Evolutionary conservation across 2,329 filamentous ascomycete genomes (phyloP).

Genomic region (Botrytis fabae): DNA sequence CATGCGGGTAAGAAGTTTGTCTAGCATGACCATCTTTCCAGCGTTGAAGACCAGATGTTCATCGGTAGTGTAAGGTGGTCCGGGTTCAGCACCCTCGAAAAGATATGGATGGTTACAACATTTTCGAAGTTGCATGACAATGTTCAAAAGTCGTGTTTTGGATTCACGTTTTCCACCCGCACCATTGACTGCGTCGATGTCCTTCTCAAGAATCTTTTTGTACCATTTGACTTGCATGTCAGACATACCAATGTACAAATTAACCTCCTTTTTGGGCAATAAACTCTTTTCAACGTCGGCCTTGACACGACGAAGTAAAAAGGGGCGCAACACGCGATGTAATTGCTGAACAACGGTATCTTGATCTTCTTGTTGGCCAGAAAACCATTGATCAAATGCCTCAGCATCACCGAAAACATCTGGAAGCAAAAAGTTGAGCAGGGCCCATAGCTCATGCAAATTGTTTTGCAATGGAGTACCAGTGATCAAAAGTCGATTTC

Average conservation of each 20-base stretch:
- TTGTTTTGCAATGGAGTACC: constrained; percentile 98
- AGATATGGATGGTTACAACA: constrained; percentile 99
- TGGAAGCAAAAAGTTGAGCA: constrained; percentile 95
- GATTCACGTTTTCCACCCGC: constrained; percentile 95
- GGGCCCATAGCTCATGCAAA: constrained; percentile 93
- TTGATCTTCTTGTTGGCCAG: constrained; percentile 82
- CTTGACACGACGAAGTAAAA: constrained; percentile 94
- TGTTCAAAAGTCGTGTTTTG: constrained; percentile 94
- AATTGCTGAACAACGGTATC: constrained; percentile 95
- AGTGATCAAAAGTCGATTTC: constrained; percentile 92
- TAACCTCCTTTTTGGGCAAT: constrained; percentile 94
- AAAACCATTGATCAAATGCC: constrained; percentile 98
- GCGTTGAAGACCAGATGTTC: constrained; percentile 92
- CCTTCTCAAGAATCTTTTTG: constrained; percentile 97
- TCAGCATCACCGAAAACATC: constrained; percentile 97
- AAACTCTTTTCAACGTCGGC: constrained; percentile 97
- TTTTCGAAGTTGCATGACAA: constrained; percentile 98
- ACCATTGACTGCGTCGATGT: constrained; percentile 97
- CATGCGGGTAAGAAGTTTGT: constrained; percentile 84
- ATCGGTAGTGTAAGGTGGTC: constrained; percentile 96
- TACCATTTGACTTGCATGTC: constrained; percentile 99
- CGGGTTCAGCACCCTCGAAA: constrained; percentile 95
- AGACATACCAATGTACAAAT: constrained; percentile 96
- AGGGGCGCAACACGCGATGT: constrained; percentile 88
- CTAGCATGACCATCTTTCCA: constrained; percentile 95